Percentiles rank a stretch among this genome's conserved stretches.
These are phyloP conservation scores for Ambrosiella xylebori DNA, from an alignment of 2,329 filamentous ascomycete genomes.

Conservation along the genomic window DNA sequence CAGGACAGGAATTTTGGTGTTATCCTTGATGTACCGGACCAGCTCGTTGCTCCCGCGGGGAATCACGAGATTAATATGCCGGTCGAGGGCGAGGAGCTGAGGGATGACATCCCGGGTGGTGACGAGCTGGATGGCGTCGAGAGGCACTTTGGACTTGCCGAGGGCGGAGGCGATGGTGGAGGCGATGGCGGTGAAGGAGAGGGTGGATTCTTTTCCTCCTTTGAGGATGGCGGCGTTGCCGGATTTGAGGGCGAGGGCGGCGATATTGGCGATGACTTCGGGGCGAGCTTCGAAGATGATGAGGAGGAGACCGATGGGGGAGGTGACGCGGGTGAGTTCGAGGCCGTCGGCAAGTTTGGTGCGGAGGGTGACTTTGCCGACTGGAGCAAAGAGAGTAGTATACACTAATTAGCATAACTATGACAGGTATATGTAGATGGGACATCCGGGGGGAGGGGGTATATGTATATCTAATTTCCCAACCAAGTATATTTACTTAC, in stretches of 20 bases:
- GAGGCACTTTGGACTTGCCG: conserved; percentile 55
- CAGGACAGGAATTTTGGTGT: conserved; percentile 85
- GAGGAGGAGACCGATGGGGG: conserved; percentile 89
- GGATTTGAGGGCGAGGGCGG: conserved; percentile 87
- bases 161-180: conserved; percentile 67
- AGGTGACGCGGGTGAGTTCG: conserved; percentile 71
- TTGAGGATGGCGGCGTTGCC: conserved; percentile 95
- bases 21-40: conserved; percentile 74
- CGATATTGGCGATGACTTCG: conserved; percentile 97
- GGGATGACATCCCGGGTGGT: conserved; percentile 83
- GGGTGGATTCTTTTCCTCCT: conserved; percentile 86
- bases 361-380: conserved; percentile 68
- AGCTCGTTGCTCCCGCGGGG: conserved; percentile 82
- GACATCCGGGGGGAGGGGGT: background rate
- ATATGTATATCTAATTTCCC: no score
- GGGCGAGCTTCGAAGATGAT: conserved; percentile 97
- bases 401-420: no score
- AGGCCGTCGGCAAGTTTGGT: conserved; percentile 78
- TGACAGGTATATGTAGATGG: no score
- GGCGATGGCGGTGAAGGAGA: conserved; percentile 88
- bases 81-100: conserved; percentile 69
- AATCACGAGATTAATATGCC: conserved; percentile 86
- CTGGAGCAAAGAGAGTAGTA: conserved; percentile 23
- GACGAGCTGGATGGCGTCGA: conserved; percentile 80
- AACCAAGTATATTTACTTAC: conserved; percentile 29